phyloP scores from a whole-genome alignment of 257 asterid species.

The Capsicum baccatum region DNA sequence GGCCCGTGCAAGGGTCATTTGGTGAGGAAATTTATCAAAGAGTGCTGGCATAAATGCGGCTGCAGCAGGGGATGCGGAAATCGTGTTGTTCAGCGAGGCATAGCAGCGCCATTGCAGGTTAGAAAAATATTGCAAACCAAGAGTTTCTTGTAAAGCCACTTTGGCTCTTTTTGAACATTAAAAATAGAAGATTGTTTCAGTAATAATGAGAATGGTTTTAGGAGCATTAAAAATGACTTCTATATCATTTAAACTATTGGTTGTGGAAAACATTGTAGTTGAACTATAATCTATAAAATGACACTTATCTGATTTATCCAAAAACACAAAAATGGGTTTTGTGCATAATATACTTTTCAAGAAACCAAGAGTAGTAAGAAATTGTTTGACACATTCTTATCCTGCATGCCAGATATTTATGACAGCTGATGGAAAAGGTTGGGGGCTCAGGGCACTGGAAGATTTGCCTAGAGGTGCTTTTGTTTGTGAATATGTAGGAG shows the following conservation, averaged over 20 bases:
- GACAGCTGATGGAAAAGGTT: slow-evolving; percentile 68
- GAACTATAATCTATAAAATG: background rate
- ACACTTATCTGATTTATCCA: background rate
- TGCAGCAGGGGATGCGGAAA: slow-evolving; percentile 77
- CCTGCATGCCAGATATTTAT: slow-evolving; percentile 56
- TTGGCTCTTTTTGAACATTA: background rate
- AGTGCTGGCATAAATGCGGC: slow-evolving; percentile 90
- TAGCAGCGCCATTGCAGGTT: slow-evolving; percentile 73
- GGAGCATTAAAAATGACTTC: background rate
- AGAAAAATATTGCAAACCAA: slow-evolving; percentile 31
- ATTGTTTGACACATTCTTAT: slow-evolving; percentile 22
- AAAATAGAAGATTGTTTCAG: background rate
- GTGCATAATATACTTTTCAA: background rate
- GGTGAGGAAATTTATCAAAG: slow-evolving; percentile 70
- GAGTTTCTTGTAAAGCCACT: background rate
- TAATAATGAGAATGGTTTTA: background rate
- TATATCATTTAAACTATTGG: background rate
- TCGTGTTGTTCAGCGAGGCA: slow-evolving; percentile 82
- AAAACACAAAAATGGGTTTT: background rate
- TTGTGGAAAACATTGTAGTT: background rate
- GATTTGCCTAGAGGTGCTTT: slow-evolving; percentile 73
- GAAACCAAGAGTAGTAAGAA: background rate
- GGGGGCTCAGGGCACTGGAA: slow-evolving; percentile 86
- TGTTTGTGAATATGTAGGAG: slow-evolving; percentile 72
- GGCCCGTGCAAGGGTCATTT: slow-evolving; percentile 68